These are phyloP conservation scores for Podospora australis DNA, from an alignment of 495 filamentous ascomycete species.

Conservation along the genomic window DNA sequence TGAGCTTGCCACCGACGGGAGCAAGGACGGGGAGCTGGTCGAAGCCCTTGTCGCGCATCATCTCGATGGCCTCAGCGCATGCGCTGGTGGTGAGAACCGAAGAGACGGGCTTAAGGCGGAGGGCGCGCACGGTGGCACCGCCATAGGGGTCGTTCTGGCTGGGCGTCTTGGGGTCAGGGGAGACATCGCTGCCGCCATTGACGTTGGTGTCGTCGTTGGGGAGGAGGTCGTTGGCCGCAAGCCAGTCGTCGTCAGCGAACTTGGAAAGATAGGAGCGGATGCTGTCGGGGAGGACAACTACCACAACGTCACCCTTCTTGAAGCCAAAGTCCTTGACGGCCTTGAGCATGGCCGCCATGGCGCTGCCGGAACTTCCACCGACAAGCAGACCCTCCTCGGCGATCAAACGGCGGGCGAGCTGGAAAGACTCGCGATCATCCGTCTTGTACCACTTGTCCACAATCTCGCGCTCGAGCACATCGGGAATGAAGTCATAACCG, in stretches of 20 bases:
- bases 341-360: conserved; percentile 76
- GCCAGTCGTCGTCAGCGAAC: conserved; percentile 98
- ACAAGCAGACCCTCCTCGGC: conserved; percentile 92
- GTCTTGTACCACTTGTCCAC: conserved; percentile 99
- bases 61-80: conserved; percentile 84
- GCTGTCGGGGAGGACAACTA: conserved; percentile 89
- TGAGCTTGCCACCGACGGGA: conserved; percentile 60
- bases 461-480: conserved; percentile 72
- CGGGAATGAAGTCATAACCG: conserved; percentile 95
- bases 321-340: conserved; percentile 70
- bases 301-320: conserved; percentile 71
- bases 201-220: conserved; percentile 39
- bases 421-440: conserved; percentile 84
- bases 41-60: conserved; percentile 94
- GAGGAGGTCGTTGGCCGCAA: conserved; percentile 87
- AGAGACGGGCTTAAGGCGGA: conserved; percentile 87
- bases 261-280: conserved; percentile 98
- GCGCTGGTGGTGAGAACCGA: conserved; percentile 61
- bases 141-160: conserved; percentile 53
- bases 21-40: conserved; percentile 91
- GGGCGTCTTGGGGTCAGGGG: conserved; percentile 17
- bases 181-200: conserved; percentile 27
- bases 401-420: conserved; percentile 81
- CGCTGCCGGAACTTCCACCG: conserved; percentile 90
- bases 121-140: conserved; percentile 67